Conservation (phyloP, 2,329 filamentous ascomycete genomes). For the Aspergillus sp. region DNA sequence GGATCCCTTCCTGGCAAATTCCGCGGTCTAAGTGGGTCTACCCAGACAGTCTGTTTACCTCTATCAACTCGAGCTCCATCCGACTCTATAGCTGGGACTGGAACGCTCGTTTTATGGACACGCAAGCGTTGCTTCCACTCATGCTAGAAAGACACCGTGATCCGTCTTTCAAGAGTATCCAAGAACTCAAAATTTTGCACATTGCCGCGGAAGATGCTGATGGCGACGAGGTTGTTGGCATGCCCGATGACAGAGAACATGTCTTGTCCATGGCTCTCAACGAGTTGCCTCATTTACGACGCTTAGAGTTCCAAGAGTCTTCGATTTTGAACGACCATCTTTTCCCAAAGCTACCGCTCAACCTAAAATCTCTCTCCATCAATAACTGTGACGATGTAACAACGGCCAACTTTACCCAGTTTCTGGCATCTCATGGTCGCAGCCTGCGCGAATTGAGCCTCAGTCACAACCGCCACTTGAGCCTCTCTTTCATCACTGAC, state of each 20-base stretch:
- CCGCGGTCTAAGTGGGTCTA: slow-evolving; percentile 67
- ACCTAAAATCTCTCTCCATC: slow-evolving; percentile 70
- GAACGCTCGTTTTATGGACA: slow-evolving; percentile 55
- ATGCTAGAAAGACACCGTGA: slow-evolving; percentile 59
- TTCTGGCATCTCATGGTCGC: slow-evolving; percentile 69
- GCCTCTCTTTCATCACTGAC: slow-evolving; percentile 71
- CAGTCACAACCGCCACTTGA: slow-evolving; percentile 78
- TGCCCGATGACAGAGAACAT: slow-evolving; percentile 35
- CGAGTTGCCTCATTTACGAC: slow-evolving; percentile 66
- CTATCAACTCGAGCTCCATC: slow-evolving; percentile 58
- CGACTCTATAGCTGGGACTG: slow-evolving; percentile 59
- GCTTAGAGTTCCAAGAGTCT: slow-evolving; percentile 75
- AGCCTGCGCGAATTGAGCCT: slow-evolving; percentile 71
- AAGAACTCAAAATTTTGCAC: slow-evolving; percentile 43
- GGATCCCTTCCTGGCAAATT: slow-evolving; percentile 36
- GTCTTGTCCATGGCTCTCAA: slow-evolving; percentile 54
- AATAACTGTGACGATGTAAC: slow-evolving; percentile 78
- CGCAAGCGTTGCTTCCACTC: slow-evolving; percentile 46
- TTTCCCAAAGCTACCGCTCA: slow-evolving; percentile 69
- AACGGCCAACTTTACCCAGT: slow-evolving; percentile 67
- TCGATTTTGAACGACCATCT: slow-evolving; percentile 71
- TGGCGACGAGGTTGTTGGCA: slow-evolving; percentile 47
- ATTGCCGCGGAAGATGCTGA: slow-evolving; percentile 30
- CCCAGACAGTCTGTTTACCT: slow-evolving; percentile 66
- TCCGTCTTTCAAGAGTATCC: slow-evolving; percentile 56